These are phyloP conservation scores for Nemania sp. DNA, from an alignment of 2,329 filamentous ascomycete species.

Conservation along the genomic window DNA sequence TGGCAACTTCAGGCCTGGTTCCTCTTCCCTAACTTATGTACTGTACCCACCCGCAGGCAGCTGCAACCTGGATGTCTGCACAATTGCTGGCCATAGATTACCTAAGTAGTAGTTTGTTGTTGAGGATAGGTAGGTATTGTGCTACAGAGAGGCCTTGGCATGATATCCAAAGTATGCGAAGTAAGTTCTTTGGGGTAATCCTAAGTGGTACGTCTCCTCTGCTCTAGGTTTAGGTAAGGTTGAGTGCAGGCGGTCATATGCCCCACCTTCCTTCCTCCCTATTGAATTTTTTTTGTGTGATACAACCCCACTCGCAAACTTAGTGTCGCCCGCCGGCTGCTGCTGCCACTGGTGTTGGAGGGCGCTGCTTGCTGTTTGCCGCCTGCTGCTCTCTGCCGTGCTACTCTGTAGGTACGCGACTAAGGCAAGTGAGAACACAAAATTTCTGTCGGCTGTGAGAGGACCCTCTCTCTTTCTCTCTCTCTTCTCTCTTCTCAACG, in stretches of 20 bases:
- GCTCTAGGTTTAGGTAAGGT: no score
- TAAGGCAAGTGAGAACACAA: slow-evolving; percentile 34
- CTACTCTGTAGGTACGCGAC: slow-evolving; percentile 27
- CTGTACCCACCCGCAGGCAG: no score
- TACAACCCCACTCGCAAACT: slow-evolving; percentile 13
- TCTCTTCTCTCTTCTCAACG: slow-evolving; percentile 45
- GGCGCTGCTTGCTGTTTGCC: not conserved
- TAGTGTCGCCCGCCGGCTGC: slow-evolving; percentile 1
- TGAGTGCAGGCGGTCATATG: no score
- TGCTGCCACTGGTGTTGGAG: slow-evolving; percentile 1
- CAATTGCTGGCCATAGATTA: slow-evolving; percentile 4
- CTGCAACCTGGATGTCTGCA: not conserved
- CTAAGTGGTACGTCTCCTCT: no score
- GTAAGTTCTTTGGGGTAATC: no score
- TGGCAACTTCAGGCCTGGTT: not conserved
- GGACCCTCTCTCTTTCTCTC: slow-evolving; percentile 39
- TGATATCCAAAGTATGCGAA: no score
- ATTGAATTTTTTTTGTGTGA: slow-evolving; percentile 22
- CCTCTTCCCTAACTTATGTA: no score
- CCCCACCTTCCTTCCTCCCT: not conserved
- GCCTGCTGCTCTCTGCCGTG: not conserved
- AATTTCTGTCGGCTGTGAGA: slow-evolving; percentile 36
- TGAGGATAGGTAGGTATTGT: no score
- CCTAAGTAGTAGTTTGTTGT: no score
- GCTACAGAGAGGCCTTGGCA: no score